Conservation (phyloP, 192 early-diverging fungal species). For the Mortierella hygrophila region DNA sequence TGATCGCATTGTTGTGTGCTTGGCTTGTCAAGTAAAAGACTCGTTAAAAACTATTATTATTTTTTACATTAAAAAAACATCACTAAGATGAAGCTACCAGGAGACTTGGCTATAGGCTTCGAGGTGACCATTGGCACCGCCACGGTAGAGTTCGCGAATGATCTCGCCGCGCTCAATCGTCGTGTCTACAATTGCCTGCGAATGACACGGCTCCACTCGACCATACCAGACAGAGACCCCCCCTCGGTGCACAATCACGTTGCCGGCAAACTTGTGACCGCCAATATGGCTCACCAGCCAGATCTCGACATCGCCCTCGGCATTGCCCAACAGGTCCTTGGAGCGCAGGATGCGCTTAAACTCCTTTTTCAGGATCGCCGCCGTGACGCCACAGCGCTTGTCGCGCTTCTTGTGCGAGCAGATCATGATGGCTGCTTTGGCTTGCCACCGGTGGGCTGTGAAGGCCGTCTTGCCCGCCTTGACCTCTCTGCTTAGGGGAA, state of each 20-base stretch:
- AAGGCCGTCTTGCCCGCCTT: conserved; percentile 30
- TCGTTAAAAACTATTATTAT: too few relatives aligned
- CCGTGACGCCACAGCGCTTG: conserved; percentile 70
- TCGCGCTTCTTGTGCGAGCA: conserved; percentile 69
- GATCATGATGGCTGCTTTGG: conserved; percentile 64
- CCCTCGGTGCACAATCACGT: conserved; percentile 65
- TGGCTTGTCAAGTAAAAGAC: too few relatives aligned
- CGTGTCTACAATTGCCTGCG: conserved; percentile 62
- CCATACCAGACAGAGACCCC: conserved; percentile 72
- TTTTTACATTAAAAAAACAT: too few relatives aligned
- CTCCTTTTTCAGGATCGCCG: conserved; percentile 61
- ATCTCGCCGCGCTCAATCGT: conserved; percentile 65
- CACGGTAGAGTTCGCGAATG: conserved; percentile 67
- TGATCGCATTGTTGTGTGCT: too few relatives aligned
- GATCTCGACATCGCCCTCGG: conserved; percentile 53
- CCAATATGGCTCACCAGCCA: conserved; percentile 70
- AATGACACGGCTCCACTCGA: conserved; percentile 67
- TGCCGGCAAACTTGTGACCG: conserved; percentile 74
- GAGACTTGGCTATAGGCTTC: conserved; percentile 5
- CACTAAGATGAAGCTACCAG: conserved; percentile 7
- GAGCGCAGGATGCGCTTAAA: conserved; percentile 61
- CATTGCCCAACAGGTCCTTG: conserved; percentile 55
- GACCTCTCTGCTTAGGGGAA: neutral
- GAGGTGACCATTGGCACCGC: conserved; percentile 66
- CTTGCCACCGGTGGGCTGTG: conserved; percentile 30